Evolutionary conservation across 768 basidiomycete species (phyloP).

Genomic region (Lyophyllum semitale): DNA sequence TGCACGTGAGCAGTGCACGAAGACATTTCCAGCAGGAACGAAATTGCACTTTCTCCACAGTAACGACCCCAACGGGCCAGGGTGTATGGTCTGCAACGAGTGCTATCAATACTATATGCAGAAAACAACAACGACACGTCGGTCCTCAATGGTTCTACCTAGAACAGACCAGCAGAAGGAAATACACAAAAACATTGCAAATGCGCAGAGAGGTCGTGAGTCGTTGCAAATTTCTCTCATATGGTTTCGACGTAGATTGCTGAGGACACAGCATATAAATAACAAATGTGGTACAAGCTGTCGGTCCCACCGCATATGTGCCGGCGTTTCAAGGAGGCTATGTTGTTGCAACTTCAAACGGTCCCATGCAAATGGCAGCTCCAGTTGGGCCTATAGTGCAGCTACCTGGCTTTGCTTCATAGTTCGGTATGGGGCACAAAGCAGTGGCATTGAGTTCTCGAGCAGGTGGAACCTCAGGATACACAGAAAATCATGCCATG

Average conservation of each 20-base stretch:
- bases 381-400: neutral
- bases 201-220: conserved; percentile 1
- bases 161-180: neutral
- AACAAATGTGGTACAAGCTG: neutral
- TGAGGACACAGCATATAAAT: neutral
- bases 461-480: neutral
- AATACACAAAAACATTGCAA: neutral
- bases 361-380: neutral
- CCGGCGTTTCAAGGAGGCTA: neutral
- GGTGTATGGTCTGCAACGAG: neutral
- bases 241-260: neutral
- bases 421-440: neutral
- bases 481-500: neutral
- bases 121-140: neutral
- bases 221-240: neutral
- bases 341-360: neutral
- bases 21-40: neutral
- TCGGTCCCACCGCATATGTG: neutral
- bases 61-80: neutral
- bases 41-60: neutral
- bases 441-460: neutral
- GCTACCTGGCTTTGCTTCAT: neutral
- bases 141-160: neutral
- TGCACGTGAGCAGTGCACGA: neutral
- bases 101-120: neutral